Evolutionary conservation across 2,329 filamentous ascomycete species (phyloP).

Genomic region (Trichoderma arundinaceum): DNA sequence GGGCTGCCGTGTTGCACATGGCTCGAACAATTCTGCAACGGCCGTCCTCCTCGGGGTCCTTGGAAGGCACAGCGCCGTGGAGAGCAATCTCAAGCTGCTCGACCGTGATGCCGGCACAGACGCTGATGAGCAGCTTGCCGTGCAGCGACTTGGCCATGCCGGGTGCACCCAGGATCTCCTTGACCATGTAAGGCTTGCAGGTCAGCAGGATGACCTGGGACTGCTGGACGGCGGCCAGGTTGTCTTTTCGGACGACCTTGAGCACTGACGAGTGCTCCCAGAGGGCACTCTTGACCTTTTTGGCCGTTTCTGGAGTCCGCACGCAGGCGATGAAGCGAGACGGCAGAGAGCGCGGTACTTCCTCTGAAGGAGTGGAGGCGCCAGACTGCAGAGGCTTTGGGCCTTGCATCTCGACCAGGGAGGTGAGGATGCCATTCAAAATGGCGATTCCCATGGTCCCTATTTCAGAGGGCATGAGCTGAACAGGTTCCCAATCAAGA

Average conservation of each 20-base stretch:
- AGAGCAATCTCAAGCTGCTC: constrained; percentile 70
- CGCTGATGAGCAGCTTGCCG: constrained; percentile 82
- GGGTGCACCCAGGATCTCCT: constrained; percentile 67
- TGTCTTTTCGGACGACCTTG: constrained; percentile 72
- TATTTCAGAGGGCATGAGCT: constrained; percentile 43
- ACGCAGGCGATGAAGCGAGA: constrained; percentile 83
- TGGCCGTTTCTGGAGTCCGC: constrained; percentile 69
- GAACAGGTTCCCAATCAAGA: neutral
- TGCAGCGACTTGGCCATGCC: constrained; percentile 75
- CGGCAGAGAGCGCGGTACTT: constrained; percentile 65
- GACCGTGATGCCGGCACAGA: constrained; percentile 77
- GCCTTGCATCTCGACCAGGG: constrained; percentile 61
- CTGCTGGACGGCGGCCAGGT: constrained; percentile 68
- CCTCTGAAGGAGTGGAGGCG: constrained; percentile 52
- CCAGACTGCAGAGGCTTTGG: constrained; percentile 54
- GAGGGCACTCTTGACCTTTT: constrained; percentile 70
- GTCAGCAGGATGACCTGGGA: constrained; percentile 77
- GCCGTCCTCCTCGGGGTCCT: constrained; percentile 52
- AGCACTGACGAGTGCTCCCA: constrained; percentile 66
- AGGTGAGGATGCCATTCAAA: constrained; percentile 77
- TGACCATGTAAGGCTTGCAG: constrained; percentile 80
- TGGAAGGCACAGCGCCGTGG: constrained; percentile 59
- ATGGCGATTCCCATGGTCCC: constrained; percentile 88
- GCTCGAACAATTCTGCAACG: constrained; percentile 73
- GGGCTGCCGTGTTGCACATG: constrained; percentile 83